A percentile compares a stretch with the other conserved stretches of the same genome.
phyloP scores from a whole-genome alignment of 2,329 filamentous ascomycete genomes.

The Huntiella savannae region DNA sequence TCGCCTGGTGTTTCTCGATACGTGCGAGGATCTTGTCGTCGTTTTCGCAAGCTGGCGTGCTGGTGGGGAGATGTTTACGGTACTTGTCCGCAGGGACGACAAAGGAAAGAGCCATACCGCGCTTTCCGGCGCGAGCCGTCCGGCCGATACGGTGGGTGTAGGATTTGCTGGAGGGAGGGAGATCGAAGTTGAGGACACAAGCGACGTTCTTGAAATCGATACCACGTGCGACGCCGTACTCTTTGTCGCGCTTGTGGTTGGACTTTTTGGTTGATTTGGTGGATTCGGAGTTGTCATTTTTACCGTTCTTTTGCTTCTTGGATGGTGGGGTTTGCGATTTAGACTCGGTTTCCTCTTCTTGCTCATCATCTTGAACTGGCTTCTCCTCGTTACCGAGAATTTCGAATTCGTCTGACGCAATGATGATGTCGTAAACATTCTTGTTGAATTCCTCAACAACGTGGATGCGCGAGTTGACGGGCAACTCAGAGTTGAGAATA shows the following conservation, averaged over 20 bases:
- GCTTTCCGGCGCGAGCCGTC: slow-evolving; percentile 76
- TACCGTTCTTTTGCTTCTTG: slow-evolving; percentile 4
- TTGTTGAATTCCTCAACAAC: slow-evolving; percentile 96
- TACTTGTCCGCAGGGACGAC: slow-evolving; percentile 67
- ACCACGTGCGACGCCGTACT: slow-evolving; percentile 87
- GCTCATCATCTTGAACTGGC: slow-evolving; percentile 19
- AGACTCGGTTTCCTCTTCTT: slow-evolving; percentile 17
- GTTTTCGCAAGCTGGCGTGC: slow-evolving; percentile 52
- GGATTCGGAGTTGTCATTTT: slow-evolving; percentile 15
- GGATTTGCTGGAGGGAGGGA: slow-evolving; percentile 70
- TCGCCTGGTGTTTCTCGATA: slow-evolving; percentile 60
- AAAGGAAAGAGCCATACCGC: slow-evolving; percentile 91
- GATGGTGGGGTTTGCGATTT: slow-evolving; percentile 6
- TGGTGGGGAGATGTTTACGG: slow-evolving; percentile 78
- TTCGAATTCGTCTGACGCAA: slow-evolving; percentile 84
- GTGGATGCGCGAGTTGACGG: slow-evolving; percentile 80
- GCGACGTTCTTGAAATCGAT: slow-evolving; percentile 95
- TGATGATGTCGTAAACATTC: slow-evolving; percentile 92
- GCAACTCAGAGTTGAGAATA: slow-evolving; percentile 84
- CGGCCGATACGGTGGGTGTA: slow-evolving; percentile 96
- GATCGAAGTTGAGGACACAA: slow-evolving; percentile 91
- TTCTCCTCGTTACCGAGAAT: slow-evolving; percentile 48
- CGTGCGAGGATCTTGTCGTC: slow-evolving; percentile 72
- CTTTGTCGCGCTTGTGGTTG: slow-evolving; percentile 49
- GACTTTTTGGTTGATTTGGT: slow-evolving; percentile 19